Conservation (phyloP, 345 rosid genomes). For the Toxicodendron radicans region DNA sequence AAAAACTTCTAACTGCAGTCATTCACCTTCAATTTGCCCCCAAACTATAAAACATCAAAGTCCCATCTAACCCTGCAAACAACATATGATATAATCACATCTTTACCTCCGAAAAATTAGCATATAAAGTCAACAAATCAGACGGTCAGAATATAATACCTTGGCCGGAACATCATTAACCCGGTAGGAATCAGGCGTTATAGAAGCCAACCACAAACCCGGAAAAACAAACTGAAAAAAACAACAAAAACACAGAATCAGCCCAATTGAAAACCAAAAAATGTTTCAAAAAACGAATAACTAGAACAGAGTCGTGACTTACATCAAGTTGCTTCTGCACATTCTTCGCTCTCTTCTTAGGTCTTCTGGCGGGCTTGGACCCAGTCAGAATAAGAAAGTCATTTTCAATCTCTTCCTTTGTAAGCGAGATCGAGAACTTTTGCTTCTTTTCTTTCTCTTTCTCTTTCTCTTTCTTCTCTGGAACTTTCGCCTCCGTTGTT, state of each 20-base stretch:
- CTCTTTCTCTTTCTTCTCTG: conserved; percentile 21
- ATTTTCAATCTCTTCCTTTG: conserved; percentile 72
- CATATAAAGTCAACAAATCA: neutral
- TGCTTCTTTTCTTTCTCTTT: conserved; percentile 37
- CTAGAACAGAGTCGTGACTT: conserved; percentile 1
- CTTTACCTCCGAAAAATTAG: no score
- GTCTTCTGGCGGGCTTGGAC: conserved; percentile 64
- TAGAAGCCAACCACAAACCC: conserved; percentile 68
- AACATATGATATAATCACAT: neutral
- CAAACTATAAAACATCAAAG: neutral
- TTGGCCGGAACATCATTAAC: conserved; percentile 44
- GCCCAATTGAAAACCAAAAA: neutral
- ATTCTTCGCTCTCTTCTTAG: conserved; percentile 66
- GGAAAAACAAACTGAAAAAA: conserved; percentile 56
- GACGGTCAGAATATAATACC: conserved; percentile 29
- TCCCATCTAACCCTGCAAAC: conserved; percentile 9
- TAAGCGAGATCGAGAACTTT: conserved; percentile 56
- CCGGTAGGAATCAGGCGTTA: conserved; percentile 58
- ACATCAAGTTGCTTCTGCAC: conserved; percentile 76
- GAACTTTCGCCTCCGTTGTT: conserved; percentile 33
- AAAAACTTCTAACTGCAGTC: neutral
- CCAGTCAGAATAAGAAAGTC: conserved; percentile 72
- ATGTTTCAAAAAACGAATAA: neutral
- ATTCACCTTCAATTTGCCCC: neutral
- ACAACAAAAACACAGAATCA: neutral